These are phyloP conservation scores for Sugiyamaella qingdaonensis DNA, from an alignment of 805 yeast genomes.

Conservation along the genomic window DNA sequence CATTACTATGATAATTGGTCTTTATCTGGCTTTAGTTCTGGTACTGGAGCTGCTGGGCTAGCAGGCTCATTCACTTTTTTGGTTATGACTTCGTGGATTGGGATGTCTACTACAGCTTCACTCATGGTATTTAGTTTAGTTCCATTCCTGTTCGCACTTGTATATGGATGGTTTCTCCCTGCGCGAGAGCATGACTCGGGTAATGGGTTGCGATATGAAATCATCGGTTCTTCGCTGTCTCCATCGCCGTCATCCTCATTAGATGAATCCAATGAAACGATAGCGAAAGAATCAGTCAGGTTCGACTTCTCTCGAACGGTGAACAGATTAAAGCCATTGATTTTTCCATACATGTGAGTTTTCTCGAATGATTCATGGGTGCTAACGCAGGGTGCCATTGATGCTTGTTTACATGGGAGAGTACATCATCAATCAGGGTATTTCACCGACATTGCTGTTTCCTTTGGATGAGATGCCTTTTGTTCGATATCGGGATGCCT, in stretches of 20 bases:
- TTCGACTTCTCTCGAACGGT: conserved; percentile 17
- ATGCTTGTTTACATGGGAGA: conserved; percentile 81
- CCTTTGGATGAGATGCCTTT: conserved; percentile 72
- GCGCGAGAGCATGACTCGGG: background rate
- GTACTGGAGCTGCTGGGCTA: conserved; percentile 95
- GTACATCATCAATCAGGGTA: conserved; percentile 86
- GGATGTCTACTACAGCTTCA: conserved; percentile 49
- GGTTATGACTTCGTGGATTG: conserved; percentile 65
- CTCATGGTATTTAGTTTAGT: conserved; percentile 52
- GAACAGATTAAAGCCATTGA: conserved; percentile 27
- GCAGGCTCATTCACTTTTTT: conserved; percentile 68
- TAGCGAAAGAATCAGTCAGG: background rate
- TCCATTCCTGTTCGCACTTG: conserved; percentile 31
- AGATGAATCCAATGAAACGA: background rate
- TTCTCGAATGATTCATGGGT: background rate
- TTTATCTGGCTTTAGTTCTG: conserved; percentile 84
- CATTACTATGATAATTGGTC: conserved; percentile 63
- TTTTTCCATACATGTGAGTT: conserved; percentile 51
- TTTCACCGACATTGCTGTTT: conserved; percentile 81
- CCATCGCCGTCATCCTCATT: background rate
- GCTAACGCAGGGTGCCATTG: conserved; percentile 49
- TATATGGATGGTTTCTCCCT: conserved; percentile 32
- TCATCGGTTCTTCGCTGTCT: background rate
- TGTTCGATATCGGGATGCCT: conserved; percentile 69
- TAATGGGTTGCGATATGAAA: background rate